Conservation (phyloP, 768 basidiomycete genomes). For the Hypsizygus marmoreus region DNA sequence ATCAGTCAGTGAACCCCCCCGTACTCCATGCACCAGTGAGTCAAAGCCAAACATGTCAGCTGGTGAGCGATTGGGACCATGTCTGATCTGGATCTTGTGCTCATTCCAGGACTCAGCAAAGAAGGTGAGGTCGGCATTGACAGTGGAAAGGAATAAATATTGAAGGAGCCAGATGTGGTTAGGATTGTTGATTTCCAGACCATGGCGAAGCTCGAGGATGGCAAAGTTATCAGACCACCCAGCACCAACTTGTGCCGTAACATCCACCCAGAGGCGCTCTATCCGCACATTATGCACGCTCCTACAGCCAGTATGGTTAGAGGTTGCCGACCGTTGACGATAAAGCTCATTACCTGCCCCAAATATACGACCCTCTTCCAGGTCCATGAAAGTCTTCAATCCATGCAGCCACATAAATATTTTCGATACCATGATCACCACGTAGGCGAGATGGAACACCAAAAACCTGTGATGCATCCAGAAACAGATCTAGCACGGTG, state of each 20-base stretch:
- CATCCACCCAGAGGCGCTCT: constrained; percentile 39
- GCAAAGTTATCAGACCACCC: constrained; percentile 35
- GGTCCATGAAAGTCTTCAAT: constrained; percentile 25
- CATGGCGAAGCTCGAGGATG: constrained; percentile 28
- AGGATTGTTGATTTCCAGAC: constrained; percentile 26
- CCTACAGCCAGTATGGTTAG: no score
- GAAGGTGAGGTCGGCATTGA: constrained; percentile 27
- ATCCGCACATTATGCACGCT: constrained; percentile 41
- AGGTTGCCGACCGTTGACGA: no score
- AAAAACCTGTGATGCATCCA: constrained; percentile 18
- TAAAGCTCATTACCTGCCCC: constrained; percentile 33
- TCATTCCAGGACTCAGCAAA: constrained; percentile 36
- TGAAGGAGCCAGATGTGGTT: constrained; percentile 41
- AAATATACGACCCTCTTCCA: constrained; percentile 34
- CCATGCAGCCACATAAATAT: constrained; percentile 35
- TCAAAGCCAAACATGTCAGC: constrained; percentile 34
- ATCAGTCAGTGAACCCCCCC: constrained; percentile 4
- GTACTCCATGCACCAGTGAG: constrained; percentile 26
- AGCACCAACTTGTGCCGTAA: constrained; percentile 28
- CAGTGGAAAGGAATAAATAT: constrained; percentile 30
- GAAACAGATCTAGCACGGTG: constrained; percentile 38
- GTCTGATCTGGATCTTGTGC: constrained; percentile 28
- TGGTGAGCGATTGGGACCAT: constrained; percentile 24
- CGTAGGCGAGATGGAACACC: constrained; percentile 33
- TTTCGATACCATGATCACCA: constrained; percentile 43